Base-by-base conservation (phyloP, 345 rosid species). In the Brassica cretica region DNA sequence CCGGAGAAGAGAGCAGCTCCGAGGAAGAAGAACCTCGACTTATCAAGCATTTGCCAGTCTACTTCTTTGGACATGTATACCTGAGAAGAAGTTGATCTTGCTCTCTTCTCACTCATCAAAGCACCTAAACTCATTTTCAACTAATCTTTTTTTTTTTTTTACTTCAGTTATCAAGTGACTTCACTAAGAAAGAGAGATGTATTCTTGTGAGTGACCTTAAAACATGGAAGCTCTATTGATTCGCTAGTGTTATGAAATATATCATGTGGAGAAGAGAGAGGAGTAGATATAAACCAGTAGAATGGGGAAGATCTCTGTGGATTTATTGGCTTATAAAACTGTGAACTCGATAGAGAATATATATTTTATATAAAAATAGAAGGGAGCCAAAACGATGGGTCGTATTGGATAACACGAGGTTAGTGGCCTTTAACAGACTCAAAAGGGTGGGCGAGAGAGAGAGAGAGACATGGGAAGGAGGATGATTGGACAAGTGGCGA, bases 1-100 rank as follows among this genome's bases (percentile, higher is more conserved):
- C 96, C 96, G 0, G 97, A 92, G 82, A 94, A 94, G 11, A 94
- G 85, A 56, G 92, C 97, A 14, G 98, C 97, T 0, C 98, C 98
- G 11, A 92, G 88, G 80, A 94, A 71, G 88, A 94, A 94, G 33
- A 94, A 93, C 83, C 86, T 90, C 6, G 96, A 88, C 71, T 92
- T 94, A 66, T 94, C 97, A 32, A 94, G 95, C 96, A 89, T 91
- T 78, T 92, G 81, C 98, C 98, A 94, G 66, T 89, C 89, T 65
- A 91, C 81, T 4, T 93, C 97, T 0, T 86, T 88, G 8, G 96
- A 88, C 41, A 89, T 75, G 69, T 86, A 90, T 66, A 87, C 86
- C 68, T 88, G 90, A 72, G 83, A 87, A 60, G 95, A 66, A 64
- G 84, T 80, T 68, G 21, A 18, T 64, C 61, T 39, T 55, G 32